These are phyloP conservation scores for Phylloporus scabripes DNA, from an alignment of 768 basidiomycete species.

Conservation along the genomic window DNA sequence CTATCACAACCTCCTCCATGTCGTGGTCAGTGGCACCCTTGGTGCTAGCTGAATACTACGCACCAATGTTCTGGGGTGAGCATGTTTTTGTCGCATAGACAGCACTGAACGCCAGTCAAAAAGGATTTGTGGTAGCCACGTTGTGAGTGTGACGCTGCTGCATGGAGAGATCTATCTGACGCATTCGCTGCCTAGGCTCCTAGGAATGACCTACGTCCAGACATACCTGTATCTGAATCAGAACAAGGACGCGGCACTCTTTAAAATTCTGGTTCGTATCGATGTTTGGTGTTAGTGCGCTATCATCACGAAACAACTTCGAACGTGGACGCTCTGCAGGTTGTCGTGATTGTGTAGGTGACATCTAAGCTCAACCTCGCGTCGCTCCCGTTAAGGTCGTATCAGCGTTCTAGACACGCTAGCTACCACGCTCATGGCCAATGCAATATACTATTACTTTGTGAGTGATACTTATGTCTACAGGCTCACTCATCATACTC, in stretches of 20 bases:
- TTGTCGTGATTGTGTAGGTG: background rate
- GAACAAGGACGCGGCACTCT: background rate
- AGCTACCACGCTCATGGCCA: background rate
- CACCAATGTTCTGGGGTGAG: slow-evolving; percentile 10
- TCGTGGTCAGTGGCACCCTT: background rate
- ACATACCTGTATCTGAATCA: background rate
- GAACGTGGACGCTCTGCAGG: background rate
- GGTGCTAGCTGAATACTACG: background rate
- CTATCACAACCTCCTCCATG: background rate
- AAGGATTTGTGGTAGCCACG: slow-evolving; percentile 8
- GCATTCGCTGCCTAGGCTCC: background rate
- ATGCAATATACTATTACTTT: background rate
- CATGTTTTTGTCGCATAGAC: background rate
- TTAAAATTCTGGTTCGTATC: slow-evolving; percentile 1
- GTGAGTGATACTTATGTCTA: background rate
- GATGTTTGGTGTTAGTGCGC: background rate
- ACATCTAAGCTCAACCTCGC: background rate
- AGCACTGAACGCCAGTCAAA: background rate
- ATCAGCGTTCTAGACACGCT: background rate
- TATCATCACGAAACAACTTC: background rate
- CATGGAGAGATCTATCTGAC: background rate
- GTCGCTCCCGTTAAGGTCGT: background rate
- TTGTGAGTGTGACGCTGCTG: background rate
- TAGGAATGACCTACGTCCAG: slow-evolving; percentile 5
- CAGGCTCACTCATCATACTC: background rate